These are phyloP conservation scores for Carex cristatella DNA, from an alignment of 176 grass and related monocot species.

Conservation along the genomic window DNA sequence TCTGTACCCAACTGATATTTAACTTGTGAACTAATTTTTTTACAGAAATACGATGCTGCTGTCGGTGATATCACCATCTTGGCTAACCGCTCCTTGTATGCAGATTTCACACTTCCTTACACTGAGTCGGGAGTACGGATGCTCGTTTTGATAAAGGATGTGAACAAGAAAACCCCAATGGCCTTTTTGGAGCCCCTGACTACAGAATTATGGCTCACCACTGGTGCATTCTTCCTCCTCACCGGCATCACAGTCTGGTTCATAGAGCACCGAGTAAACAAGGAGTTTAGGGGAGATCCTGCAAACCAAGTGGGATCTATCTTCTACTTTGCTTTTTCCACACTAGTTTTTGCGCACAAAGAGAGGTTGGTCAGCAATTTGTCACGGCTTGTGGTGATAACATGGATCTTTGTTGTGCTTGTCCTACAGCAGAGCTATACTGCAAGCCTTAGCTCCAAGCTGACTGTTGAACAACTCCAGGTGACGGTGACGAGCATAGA, in stretches of 20 bases:
- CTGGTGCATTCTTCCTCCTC: constrained; percentile 49
- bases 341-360: constrained; percentile 70
- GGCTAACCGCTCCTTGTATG: constrained; percentile 58
- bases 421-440: constrained; percentile 85
- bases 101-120: constrained; percentile 79
- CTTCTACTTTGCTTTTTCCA: constrained; percentile 81
- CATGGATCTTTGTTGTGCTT: constrained; percentile 77
- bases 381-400: constrained; percentile 45
- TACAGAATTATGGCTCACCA: constrained; percentile 45
- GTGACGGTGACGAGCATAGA: constrained; percentile 54
- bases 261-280: constrained; percentile 68
- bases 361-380: constrained; percentile 60
- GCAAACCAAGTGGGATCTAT: constrained; percentile 48
- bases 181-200: constrained; percentile 61
- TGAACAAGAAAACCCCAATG: constrained; percentile 52
- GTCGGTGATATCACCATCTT: constrained; percentile 77
- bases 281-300: constrained; percentile 51
- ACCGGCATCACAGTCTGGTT: constrained; percentile 66
- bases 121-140: constrained; percentile 68
- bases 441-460: constrained; percentile 75
- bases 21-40: neutral
- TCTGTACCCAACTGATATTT: neutral
- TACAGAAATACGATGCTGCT: constrained; percentile 59
- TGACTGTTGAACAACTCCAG: constrained; percentile 79
- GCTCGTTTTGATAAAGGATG: constrained; percentile 48